phyloP scores from a whole-genome alignment of 106 monocot species.

The Platanthera guangdongensis region DNA sequence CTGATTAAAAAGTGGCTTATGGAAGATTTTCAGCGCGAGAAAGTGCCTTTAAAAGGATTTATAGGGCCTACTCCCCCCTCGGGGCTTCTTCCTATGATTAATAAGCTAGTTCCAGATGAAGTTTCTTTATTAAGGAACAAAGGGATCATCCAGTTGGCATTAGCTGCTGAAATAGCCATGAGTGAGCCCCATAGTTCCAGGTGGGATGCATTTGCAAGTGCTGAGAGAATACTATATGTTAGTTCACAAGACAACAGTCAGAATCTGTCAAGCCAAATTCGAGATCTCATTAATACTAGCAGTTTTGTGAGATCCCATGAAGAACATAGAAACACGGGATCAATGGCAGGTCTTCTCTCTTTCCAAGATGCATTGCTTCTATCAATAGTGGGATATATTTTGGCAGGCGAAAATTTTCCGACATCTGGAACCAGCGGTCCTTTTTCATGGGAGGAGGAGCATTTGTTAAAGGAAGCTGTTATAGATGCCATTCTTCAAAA shows the following conservation, averaged over 20 bases:
- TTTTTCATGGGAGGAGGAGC: slow-evolving; percentile 99
- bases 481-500: slow-evolving; percentile 68
- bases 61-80: slow-evolving; percentile 27
- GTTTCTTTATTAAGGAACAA: slow-evolving; percentile 55
- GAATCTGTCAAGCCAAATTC: slow-evolving; percentile 74
- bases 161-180: slow-evolving; percentile 60
- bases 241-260: slow-evolving; percentile 69
- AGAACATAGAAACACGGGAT: not conserved
- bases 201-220: slow-evolving; percentile 92
- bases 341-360: slow-evolving; percentile 49
- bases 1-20: slow-evolving; percentile 91
- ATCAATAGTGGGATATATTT: slow-evolving; percentile 73
- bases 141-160: slow-evolving; percentile 70
- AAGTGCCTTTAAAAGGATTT: slow-evolving; percentile 51
- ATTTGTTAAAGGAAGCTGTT: slow-evolving; percentile 75
- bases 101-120: slow-evolving; percentile 48
- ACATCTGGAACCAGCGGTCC: slow-evolving; percentile 60
- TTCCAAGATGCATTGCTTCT: slow-evolving; percentile 85
- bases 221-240: slow-evolving; percentile 71
- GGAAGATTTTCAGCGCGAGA: slow-evolving; percentile 70
- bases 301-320: slow-evolving; percentile 24
- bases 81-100: slow-evolving; percentile 51
- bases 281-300: slow-evolving; percentile 81
- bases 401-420: slow-evolving; percentile 83
- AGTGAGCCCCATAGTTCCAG: slow-evolving; percentile 59